These are phyloP conservation scores for Madurella fahalii DNA, from an alignment of 2,329 filamentous ascomycete species.

Conservation along the genomic window DNA sequence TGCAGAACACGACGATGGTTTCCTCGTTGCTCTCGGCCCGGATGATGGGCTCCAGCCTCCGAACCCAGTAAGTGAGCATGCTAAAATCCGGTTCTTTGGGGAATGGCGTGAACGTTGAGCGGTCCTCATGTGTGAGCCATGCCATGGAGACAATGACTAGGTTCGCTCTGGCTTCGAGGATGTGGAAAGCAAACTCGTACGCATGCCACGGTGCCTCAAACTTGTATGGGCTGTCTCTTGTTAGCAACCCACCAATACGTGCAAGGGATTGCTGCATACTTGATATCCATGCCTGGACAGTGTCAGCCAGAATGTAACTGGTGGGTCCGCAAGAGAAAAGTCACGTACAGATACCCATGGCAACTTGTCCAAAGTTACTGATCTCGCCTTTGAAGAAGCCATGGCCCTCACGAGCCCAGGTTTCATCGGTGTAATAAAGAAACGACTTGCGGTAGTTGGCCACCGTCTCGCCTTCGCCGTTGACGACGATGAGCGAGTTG, in stretches of 20 bases:
- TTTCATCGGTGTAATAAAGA: slow-evolving; percentile 57
- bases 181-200: slow-evolving; percentile 50
- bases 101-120: slow-evolving; percentile 36
- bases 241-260: background rate
- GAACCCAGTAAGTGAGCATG: slow-evolving; percentile 63
- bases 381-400: slow-evolving; percentile 48
- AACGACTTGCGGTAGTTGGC: slow-evolving; percentile 59
- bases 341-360: slow-evolving; percentile 53
- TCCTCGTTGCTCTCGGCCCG: slow-evolving; percentile 43
- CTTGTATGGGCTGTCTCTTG: slow-evolving; percentile 44
- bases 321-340: background rate
- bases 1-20: slow-evolving; percentile 58
- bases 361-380: slow-evolving; percentile 46
- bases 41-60: slow-evolving; percentile 54
- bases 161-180: slow-evolving; percentile 51
- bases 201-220: slow-evolving; percentile 44
- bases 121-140: slow-evolving; percentile 55
- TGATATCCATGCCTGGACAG: slow-evolving; percentile 52
- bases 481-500: slow-evolving; percentile 53
- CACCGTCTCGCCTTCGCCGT: slow-evolving; percentile 53
- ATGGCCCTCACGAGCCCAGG: slow-evolving; percentile 55
- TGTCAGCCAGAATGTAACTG: background rate
- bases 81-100: slow-evolving; percentile 54
- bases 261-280: slow-evolving; percentile 38
- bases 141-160: slow-evolving; percentile 64